Evolutionary conservation across 1,139 yeast genomes (phyloP), one percentile per base, ranked within the genome.

Genomic region (Zygoascus meyerae): DNA sequence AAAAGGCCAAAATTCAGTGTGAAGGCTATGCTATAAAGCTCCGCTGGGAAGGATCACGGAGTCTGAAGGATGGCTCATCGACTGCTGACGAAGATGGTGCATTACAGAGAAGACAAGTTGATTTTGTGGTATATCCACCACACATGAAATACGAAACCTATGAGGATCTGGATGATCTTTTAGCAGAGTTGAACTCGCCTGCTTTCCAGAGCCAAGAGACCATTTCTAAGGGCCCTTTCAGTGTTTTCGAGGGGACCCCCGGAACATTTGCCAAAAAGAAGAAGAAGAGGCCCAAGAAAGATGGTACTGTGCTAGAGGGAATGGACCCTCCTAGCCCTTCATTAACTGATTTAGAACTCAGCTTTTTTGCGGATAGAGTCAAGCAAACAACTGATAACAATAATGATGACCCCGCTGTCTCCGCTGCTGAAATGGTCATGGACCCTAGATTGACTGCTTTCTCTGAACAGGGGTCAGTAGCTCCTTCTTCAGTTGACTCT

Each of bases 11-110:
- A 1, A 61, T 83, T 18, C 69, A 71, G 4, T 87, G 96, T 60
- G 87, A 84, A 30, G 96, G 96, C 0, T 87, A 86, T 59, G 86
- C 80, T 50, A 82, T 87, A 52, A 85, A 83, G 53, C 73, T 87
- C 26, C 70, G 89, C 52, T 87, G 96, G 96, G 77, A 84, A n/a
- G 52, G 51, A 14, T 16, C 41, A 3, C 14, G 42, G 48, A 21
- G 42, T 37, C 32, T 33, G 39, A 33, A 14, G 45, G 48, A 29
- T 40, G 48, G 30, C 8, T 30, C 35, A 2, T 18, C 30, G 10
- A 16, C 12, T n/a, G 44, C 48, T 14, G 61, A 62, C 1, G 73
- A 68, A 15, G 63, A 69, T 1, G 79, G 74, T 49, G 76, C 72
- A 47, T 78, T 76, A 52, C 86, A 83, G 58, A 69, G 97, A 56